phyloP scores from a whole-genome alignment of 495 filamentous ascomycete genomes.

The Glutinoglossum americanum region DNA sequence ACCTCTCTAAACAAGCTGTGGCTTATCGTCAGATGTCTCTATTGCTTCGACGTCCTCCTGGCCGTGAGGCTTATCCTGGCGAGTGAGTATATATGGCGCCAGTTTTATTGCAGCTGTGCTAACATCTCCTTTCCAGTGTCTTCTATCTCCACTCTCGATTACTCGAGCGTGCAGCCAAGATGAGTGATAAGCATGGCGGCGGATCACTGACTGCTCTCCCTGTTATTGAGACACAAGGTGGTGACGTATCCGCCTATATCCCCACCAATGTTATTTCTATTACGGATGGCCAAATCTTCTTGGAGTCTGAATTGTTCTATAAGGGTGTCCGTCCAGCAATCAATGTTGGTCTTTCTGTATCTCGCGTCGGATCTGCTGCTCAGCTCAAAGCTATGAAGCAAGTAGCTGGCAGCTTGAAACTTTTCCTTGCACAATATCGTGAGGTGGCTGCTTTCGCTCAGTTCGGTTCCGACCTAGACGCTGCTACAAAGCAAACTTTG shows the following conservation, averaged over 20 bases:
- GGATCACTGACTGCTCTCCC: constrained; percentile 95
- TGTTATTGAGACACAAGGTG: constrained; percentile 99
- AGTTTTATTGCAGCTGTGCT: not conserved
- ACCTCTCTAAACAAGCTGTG: constrained; percentile 97
- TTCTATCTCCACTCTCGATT: constrained; percentile 99
- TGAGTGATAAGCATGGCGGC: constrained; percentile 88
- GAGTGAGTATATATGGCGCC: constrained; percentile 31
- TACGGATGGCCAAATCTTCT: constrained; percentile 98
- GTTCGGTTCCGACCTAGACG: constrained; percentile 99
- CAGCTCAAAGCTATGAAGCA: constrained; percentile 99
- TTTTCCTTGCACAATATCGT: constrained; percentile 99
- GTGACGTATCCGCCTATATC: constrained; percentile 99
- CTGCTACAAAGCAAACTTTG: constrained; percentile 95
- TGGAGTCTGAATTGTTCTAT: constrained; percentile 99
- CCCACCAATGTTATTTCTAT: constrained; percentile 99
- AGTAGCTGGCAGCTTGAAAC: constrained; percentile 97
- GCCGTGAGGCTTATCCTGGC: constrained; percentile 99
- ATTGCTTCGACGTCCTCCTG: constrained; percentile 92
- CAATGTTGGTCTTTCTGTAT: constrained; percentile 99
- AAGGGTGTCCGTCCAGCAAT: constrained; percentile 99
- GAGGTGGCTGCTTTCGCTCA: constrained; percentile 98
- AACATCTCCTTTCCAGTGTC: constrained; percentile 26
- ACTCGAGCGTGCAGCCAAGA: constrained; percentile 97
- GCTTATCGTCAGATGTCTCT: constrained; percentile 99
- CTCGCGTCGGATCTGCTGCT: constrained; percentile 97